Evolutionary conservation across 305 asterid genomes (phyloP).

Genomic region (Rubia peregrina): DNA sequence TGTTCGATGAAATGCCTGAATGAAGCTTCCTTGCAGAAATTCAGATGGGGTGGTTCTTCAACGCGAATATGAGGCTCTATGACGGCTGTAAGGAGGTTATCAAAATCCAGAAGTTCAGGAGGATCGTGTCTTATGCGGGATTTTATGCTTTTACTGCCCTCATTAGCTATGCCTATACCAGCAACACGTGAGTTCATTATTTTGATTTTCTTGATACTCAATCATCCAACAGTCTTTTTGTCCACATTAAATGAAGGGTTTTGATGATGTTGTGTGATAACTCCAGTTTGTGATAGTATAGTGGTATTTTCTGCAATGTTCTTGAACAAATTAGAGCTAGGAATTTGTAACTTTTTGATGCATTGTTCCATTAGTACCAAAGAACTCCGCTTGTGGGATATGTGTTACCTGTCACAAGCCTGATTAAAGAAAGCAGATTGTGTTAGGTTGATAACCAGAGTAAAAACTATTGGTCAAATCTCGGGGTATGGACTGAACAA

Average conservation of each 20-base stretch:
- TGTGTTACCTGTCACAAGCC: background rate
- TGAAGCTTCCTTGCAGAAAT: slow-evolving; percentile 11
- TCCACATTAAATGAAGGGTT: background rate
- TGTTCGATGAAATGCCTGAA: slow-evolving; percentile 20
- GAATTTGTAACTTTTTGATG: background rate
- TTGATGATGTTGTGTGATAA: slow-evolving; percentile 11
- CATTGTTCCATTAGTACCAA: background rate
- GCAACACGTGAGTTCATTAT: slow-evolving; percentile 58
- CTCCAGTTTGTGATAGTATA: background rate
- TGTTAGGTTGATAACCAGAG: background rate
- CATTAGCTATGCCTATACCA: slow-evolving; percentile 63
- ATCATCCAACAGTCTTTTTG: too few species aligned
- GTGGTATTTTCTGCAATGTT: background rate
- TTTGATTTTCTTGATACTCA: background rate
- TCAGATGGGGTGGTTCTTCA: slow-evolving; percentile 9
- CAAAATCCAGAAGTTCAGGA: slow-evolving; percentile 80
- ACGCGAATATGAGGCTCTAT: slow-evolving; percentile 32
- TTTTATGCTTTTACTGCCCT: slow-evolving; percentile 56
- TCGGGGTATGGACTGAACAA: too few species aligned
- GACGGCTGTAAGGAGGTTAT: slow-evolving; percentile 57
- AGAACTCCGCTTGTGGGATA: background rate
- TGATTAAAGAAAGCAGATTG: background rate
- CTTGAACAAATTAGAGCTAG: background rate
- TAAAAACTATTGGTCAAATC: background rate
- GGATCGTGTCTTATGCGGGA: slow-evolving; percentile 66